phyloP scores from a whole-genome alignment of 129 eudicot genomes.

The Arctium minus region DNA sequence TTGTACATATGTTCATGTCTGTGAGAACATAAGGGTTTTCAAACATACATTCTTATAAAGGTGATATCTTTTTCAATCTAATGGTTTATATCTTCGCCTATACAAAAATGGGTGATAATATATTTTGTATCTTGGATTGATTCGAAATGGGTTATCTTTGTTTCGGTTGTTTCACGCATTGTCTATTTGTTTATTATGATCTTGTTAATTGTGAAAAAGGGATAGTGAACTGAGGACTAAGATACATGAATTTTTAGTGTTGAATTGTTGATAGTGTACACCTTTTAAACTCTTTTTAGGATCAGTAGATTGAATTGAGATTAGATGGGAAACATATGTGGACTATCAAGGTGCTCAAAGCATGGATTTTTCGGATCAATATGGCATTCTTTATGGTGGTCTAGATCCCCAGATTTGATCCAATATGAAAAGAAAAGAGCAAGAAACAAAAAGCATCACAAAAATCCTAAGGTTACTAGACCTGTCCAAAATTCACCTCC shows the following conservation, averaged over 20 bases:
- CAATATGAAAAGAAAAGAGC: conserved; percentile 20
- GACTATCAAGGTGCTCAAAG: conserved; percentile 25
- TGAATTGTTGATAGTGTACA: background rate
- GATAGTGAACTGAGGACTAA: background rate
- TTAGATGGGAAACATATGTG: conserved; percentile 35
- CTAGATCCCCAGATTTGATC: conserved; percentile 10
- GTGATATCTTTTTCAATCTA: background rate
- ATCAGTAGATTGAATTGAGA: background rate
- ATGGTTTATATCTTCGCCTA: background rate
- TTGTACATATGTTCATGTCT: background rate
- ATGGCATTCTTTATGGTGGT: conserved; percentile 16
- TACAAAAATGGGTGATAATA: background rate
- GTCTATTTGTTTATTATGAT: background rate
- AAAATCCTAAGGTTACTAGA: background rate
- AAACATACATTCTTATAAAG: background rate
- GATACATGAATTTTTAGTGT: background rate
- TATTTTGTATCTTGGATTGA: background rate
- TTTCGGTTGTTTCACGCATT: background rate
- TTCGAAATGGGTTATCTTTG: background rate
- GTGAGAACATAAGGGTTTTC: background rate
- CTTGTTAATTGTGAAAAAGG: conserved; percentile 1
- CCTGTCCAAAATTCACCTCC: conserved; percentile 21
- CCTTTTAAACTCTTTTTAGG: background rate
- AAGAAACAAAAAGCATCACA: conserved; percentile 4
- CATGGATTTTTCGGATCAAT: conserved; percentile 33